phyloP scores from a whole-genome alignment of 345 rosid genomes.

The Salix purpurea region DNA sequence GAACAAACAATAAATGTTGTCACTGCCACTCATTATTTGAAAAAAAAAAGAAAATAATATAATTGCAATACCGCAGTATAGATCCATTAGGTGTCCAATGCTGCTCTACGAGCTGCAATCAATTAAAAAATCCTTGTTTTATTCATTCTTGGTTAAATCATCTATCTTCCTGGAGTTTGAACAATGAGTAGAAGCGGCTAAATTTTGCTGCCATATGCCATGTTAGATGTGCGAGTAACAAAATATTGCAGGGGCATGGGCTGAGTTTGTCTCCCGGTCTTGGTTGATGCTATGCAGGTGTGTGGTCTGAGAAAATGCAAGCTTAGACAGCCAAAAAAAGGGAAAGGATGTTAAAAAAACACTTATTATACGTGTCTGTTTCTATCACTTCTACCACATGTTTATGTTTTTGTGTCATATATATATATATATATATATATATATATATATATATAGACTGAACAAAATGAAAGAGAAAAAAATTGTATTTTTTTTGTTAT shows the following conservation, averaged over 20 bases:
- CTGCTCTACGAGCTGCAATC: background rate
- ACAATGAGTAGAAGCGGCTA: background rate
- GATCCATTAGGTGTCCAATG: background rate
- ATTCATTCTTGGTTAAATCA: background rate
- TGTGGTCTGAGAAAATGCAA: background rate
- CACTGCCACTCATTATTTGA: background rate
- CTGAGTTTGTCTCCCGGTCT: background rate
- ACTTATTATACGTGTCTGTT: too few relatives aligned
- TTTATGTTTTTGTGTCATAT: too few relatives aligned
- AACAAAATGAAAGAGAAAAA: too few relatives aligned
- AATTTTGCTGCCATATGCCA: too few relatives aligned
- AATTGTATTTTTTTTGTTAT: too few relatives aligned
- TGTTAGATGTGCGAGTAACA: too few relatives aligned
- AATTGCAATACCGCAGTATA: background rate
- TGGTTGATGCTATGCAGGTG: background rate
- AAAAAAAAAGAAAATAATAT: background rate
- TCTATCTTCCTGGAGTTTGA: background rate
- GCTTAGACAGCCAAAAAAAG: background rate
- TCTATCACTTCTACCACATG: too few relatives aligned
- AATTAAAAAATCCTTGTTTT: background rate
- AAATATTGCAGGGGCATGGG: background rate
- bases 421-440: too few relatives aligned
- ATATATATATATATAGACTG: too few relatives aligned
- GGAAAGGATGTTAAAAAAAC: too few relatives aligned
- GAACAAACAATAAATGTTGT: background rate